These are phyloP conservation scores for Panaeolus cyanescens DNA, from an alignment of 768 basidiomycete species.

Conservation along the genomic window DNA sequence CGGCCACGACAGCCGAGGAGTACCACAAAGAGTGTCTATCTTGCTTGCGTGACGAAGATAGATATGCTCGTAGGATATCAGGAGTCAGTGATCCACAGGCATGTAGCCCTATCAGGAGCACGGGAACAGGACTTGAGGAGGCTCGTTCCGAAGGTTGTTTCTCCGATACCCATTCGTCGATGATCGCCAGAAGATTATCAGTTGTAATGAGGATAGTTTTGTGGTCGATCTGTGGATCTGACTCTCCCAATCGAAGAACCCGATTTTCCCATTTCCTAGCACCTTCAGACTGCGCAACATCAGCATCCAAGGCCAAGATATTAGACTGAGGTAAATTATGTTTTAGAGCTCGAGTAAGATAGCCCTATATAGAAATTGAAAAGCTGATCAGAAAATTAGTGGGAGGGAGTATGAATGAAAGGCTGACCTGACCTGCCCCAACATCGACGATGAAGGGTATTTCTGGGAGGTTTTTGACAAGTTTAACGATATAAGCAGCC, in stretches of 20 bases:
- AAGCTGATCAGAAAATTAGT: slow-evolving; percentile 1
- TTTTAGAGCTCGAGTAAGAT: slow-evolving; percentile 57
- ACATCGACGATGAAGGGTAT: slow-evolving; percentile 57
- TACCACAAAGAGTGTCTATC: slow-evolving; percentile 38
- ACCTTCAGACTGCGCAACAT: slow-evolving; percentile 58
- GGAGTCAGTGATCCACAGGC: slow-evolving; percentile 77
- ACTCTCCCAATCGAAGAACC: slow-evolving; percentile 15
- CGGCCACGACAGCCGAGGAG: slow-evolving; percentile 55
- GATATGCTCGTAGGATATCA: slow-evolving; percentile 60
- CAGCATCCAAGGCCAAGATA: slow-evolving; percentile 70
- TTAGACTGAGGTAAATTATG: slow-evolving; percentile 33
- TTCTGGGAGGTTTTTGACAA: slow-evolving; percentile 29
- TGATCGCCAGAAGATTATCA: slow-evolving; percentile 41
- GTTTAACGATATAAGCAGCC: slow-evolving; percentile 49
- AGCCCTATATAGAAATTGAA: slow-evolving; percentile 38
- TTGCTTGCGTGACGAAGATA: slow-evolving; percentile 22
- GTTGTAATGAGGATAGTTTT: slow-evolving; percentile 57
- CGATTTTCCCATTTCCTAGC: slow-evolving; percentile 47
- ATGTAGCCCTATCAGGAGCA: slow-evolving; percentile 70
- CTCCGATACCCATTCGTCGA: slow-evolving; percentile 53
- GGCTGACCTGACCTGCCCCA: slow-evolving; percentile 68
- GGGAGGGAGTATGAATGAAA: slow-evolving; percentile 2
- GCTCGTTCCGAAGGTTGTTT: not conserved
- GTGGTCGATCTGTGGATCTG: slow-evolving; percentile 47
- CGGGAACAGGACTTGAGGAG: slow-evolving; percentile 33